Percentiles rank a stretch among this genome's conserved stretches.
These are phyloP conservation scores for Ceratocystis harringtonii DNA, from an alignment of 2,329 filamentous ascomycete species.

Conservation along the genomic window DNA sequence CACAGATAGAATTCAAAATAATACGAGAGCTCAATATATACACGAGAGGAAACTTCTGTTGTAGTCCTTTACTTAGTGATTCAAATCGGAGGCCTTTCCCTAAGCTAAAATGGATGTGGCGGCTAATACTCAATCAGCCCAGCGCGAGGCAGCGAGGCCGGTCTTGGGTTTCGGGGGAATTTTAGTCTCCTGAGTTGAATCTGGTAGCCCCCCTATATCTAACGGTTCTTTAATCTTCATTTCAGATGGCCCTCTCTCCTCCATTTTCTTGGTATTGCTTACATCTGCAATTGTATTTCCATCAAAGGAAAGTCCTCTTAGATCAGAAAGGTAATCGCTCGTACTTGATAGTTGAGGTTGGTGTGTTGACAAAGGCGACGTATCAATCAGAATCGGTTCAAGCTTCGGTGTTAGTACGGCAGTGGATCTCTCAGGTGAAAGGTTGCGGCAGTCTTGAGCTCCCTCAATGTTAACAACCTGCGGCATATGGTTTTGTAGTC, in stretches of 20 bases:
- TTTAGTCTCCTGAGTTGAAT: not conserved
- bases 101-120: not conserved
- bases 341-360: not conserved
- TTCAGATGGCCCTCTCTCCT: too few species aligned
- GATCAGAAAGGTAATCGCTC: not conserved
- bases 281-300: not conserved
- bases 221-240: too few species aligned
- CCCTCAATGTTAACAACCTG: not conserved
- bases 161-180: not conserved
- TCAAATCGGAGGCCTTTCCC: not conserved
- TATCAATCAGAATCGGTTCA: not conserved
- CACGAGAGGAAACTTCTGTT: not conserved
- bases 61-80: not conserved
- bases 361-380: not conserved
- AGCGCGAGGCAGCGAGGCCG: conserved; percentile 5
- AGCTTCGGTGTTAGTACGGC: not conserved
- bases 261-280: not conserved
- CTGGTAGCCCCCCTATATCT: not conserved
- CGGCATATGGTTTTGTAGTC: not conserved
- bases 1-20: not conserved
- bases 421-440: not conserved
- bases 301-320: not conserved
- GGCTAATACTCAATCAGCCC: not conserved
- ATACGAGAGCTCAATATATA: not conserved
- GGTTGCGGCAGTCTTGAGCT: not conserved